phyloP scores from a whole-genome alignment of 345 rosid species.

The Anacardium occidentale region DNA sequence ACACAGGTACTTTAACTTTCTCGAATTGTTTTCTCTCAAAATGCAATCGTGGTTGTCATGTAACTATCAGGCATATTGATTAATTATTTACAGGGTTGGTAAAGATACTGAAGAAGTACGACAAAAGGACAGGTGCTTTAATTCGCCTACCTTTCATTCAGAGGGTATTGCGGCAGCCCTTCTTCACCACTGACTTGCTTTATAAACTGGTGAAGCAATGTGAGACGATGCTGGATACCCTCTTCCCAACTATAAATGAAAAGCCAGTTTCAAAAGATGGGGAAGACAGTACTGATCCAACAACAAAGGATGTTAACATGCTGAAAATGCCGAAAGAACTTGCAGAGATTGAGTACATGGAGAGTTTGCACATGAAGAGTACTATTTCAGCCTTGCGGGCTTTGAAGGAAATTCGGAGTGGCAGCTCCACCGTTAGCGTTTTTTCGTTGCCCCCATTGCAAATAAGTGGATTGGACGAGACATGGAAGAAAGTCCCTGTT shows the following conservation, averaged over 20 bases:
- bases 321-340: conserved; percentile 52
- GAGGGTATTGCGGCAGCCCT: conserved; percentile 86
- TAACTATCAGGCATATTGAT: too few species aligned
- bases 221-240: conserved; percentile 71
- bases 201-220: conserved; percentile 81
- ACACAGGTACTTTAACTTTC: conserved; percentile 55
- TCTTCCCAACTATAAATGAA: conserved; percentile 42
- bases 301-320: conserved; percentile 29
- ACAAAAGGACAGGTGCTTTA: conserved; percentile 90
- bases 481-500: conserved; percentile 77
- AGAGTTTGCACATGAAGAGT: conserved; percentile 82
- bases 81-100: conserved; percentile 57
- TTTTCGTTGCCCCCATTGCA: conserved; percentile 90
- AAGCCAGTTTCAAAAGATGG: conserved; percentile 24
- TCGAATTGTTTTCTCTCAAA: too few species aligned
- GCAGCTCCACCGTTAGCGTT: conserved; percentile 81
- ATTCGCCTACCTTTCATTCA: conserved; percentile 92
- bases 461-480: too few species aligned
- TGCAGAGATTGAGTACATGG: conserved; percentile 58
- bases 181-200: conserved; percentile 85
- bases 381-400: conserved; percentile 72
- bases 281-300: conserved; percentile 33
- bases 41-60: too few species aligned
- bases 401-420: conserved; percentile 73
- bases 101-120: conserved; percentile 91